Base-by-base conservation (phyloP, 257 asterid genomes). In the Penstemon barbatus region DNA sequence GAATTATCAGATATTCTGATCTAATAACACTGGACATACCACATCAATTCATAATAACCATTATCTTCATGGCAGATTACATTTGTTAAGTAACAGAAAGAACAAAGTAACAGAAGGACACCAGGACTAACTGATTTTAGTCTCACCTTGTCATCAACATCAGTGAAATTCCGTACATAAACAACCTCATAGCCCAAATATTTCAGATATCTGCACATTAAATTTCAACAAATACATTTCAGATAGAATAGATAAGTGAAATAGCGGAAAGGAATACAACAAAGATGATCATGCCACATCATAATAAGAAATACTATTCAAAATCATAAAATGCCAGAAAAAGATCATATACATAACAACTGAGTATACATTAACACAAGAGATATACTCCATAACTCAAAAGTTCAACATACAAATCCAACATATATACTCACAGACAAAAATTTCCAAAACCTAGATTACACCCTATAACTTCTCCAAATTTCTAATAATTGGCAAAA, bases 91-190 rank as follows among this genome's bases (percentile, higher is more conserved):
- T 25, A 49, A 18, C 48, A 48, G 38, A 25, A 25, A n/a, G n/a
- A n/a, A n/a, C n/a, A n/a, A 40, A 50, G 13, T 25, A 49, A 18
- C 48, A 48, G 38, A 25, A 25, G 25, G 33, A 25, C 33, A 25
- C 33, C 33, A 25, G 33, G 33, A 11, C 36, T 57, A 40, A 15
- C 19, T 1, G 51, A 52, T 50, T 12, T 6, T 19, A 19, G 6
- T 74, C 87, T 87, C 74, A 85, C 97, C 98, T 92, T 92, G 82
- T 92, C 96, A 78, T 92, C 98, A 38, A 89, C 92, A 72, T 92
- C 95, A 6, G 97, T 92, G 83, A 87, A 92, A 79, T 92, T 92
- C 72, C 95, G 90, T n/a, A 89, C 96, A 79, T 89, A 92, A 63
- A 77, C 75, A 69, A 92, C 98, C 52, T 89, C 96, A 69, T 87